phyloP scores from a whole-genome alignment of 2,329 filamentous ascomycete genomes.

The Curvularia verruculosa region DNA sequence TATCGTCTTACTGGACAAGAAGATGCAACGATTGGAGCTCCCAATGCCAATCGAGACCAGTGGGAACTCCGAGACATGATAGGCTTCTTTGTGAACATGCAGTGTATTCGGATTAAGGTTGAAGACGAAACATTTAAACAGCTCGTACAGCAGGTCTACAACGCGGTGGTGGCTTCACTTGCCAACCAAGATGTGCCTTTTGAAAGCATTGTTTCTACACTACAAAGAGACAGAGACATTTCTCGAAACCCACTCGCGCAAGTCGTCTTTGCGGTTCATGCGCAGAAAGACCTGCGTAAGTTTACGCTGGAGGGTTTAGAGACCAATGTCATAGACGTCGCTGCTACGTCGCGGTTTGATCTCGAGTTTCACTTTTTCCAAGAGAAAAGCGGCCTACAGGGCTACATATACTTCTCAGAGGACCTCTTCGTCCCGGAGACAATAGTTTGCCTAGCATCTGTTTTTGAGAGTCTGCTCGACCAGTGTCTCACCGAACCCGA shows the following conservation, averaged over 20 bases:
- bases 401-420: constrained; percentile 1
- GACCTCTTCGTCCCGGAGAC: constrained; percentile 11
- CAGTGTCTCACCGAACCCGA: constrained; percentile 9
- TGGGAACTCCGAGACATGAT: constrained; percentile 16
- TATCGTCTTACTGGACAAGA: constrained; percentile 11
- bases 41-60: constrained; percentile 12
- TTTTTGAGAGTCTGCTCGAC: constrained; percentile 11
- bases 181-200: constrained; percentile 6
- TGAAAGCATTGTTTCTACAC: constrained; percentile 4
- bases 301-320: not conserved
- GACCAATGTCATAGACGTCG: not conserved
- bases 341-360: not conserved
- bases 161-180: not conserved
- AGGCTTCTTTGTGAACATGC: constrained; percentile 21
- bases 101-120: constrained; percentile 14
- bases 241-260: constrained; percentile 3
- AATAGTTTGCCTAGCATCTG: constrained; percentile 1
- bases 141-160: constrained; percentile 2
- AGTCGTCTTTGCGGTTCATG: constrained; percentile 2
- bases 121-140: constrained; percentile 8
- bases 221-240: not conserved
- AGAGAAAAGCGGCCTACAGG: not conserved
- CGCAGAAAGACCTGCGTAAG: constrained; percentile 1
- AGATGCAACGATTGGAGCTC: constrained; percentile 12
- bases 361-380: constrained; percentile 7